These are phyloP conservation scores for Dicorynia guianensis DNA, from an alignment of 306 rosid genomes.

Conservation along the genomic window DNA sequence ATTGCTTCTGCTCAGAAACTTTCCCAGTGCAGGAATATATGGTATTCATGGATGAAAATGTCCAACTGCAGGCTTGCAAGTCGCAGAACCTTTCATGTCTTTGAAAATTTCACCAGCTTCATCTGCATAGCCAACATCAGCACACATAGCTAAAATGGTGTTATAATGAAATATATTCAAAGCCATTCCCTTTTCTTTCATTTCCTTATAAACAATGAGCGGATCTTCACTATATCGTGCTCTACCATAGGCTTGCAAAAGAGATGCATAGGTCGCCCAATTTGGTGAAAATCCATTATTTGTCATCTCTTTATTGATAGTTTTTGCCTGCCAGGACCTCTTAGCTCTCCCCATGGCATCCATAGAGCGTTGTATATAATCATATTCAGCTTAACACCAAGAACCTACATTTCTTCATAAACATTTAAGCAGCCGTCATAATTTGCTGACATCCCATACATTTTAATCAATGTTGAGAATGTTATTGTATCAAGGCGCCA, in stretches of 20 bases:
- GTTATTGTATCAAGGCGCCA: constrained; percentile 77
- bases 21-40: constrained; percentile 76
- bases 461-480: constrained; percentile 79
- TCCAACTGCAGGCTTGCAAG: constrained; percentile 73
- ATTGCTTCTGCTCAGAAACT: constrained; percentile 66
- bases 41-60: constrained; percentile 85
- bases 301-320: constrained; percentile 74
- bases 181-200: constrained; percentile 74
- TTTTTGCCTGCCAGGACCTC: constrained; percentile 75
- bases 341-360: constrained; percentile 80
- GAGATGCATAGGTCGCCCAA: constrained; percentile 72
- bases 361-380: constrained; percentile 72
- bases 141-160: constrained; percentile 76
- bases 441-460: constrained; percentile 72
- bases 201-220: constrained; percentile 69
- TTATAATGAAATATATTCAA: constrained; percentile 69
- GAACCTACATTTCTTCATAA: constrained; percentile 90
- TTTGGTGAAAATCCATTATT: constrained; percentile 63
- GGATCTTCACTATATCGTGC: constrained; percentile 78
- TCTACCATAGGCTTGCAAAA: constrained; percentile 70
- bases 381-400: constrained; percentile 74
- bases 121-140: constrained; percentile 68
- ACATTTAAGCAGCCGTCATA: constrained; percentile 90
- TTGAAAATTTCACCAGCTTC: constrained; percentile 70
- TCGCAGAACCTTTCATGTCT: constrained; percentile 73